Conservation (phyloP, 2,329 filamentous ascomycete species). For the Ilyonectria mors-panacis region DNA sequence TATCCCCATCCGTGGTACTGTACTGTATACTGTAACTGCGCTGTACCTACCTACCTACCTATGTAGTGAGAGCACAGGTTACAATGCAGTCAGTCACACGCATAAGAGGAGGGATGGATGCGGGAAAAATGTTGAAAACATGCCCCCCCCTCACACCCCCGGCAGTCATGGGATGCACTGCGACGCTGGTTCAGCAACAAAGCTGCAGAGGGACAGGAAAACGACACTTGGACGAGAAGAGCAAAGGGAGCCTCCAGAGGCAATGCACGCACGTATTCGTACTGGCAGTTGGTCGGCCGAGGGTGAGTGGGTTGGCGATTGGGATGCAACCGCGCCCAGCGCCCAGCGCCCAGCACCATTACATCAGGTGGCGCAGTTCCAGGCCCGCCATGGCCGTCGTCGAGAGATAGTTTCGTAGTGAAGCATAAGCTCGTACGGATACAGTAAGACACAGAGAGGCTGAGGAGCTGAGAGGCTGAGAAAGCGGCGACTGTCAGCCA, state of each 20-base stretch:
- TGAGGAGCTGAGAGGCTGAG: background rate
- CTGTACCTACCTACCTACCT: no score
- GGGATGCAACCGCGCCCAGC: background rate
- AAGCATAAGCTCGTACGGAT: background rate
- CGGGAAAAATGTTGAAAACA: background rate
- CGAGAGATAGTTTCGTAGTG: background rate
- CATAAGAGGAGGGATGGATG: background rate
- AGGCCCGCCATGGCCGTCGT: slow-evolving; percentile 14
- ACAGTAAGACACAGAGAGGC: background rate
- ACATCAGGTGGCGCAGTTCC: slow-evolving; percentile 45
- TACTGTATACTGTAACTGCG: no score
- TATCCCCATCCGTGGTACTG: no score
- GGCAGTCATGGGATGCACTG: slow-evolving; percentile 8
- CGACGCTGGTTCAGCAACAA: slow-evolving; percentile 1
- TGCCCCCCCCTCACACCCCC: background rate
- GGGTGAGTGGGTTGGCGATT: background rate
- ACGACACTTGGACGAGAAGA: slow-evolving; percentile 4
- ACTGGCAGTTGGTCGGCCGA: background rate
- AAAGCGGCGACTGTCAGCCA: background rate
- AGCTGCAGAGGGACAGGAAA: background rate
- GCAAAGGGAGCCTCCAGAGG: background rate
- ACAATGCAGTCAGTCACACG: background rate
- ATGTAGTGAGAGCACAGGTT: background rate
- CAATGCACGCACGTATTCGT: slow-evolving; percentile 24
- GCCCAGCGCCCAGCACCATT: slow-evolving; percentile 30